Evolutionary conservation across 164 flowering plant species (phyloP), one percentile per base, ranked within the genome.

Genomic region (Sextonia rubra): DNA sequence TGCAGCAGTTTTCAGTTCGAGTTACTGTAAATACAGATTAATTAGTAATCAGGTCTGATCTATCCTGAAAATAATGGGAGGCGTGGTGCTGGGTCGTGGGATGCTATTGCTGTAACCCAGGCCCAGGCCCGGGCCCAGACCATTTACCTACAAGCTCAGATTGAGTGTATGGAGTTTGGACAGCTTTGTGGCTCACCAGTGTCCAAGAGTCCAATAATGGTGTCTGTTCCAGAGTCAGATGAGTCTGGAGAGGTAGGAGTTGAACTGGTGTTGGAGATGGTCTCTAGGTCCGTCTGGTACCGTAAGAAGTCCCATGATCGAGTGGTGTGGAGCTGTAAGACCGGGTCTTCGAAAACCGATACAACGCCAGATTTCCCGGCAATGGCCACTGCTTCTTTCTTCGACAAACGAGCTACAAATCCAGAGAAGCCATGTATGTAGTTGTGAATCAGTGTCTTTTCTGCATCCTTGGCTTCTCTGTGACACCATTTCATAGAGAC

Each of bases 231-330:
- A 1, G 6, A 4, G 3, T 66, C 20, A 0, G 66, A 24, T 1
- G 73, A 55, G 70, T 56, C 22, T 0, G 72, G 5, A 32, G 61
- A 2, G 4, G 63, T 22, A 27, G 61, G 44, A 44, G 15, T 55
- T 12, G 78, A 72, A 47, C 56, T 27, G 12, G 75, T 70, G 1
- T 44, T 64, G 4, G 80, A 69, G 72, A 81, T 79, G 0, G 74
- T 73, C 68, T 65, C 69, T 0, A 79, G 64, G 8, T 76, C 78
- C 1, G 78, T 80, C 73, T 82, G 86, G 60, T 76, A 77, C 69
- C 83, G 79, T 27, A 87, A 65, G 74, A 88, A 88, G 56, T 87
- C 90, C 90, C 89, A 85, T 1, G 90, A 87, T 11, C 83, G 86
- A 37, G 92, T 88, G 14, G 92, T 88, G 76, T 88, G 92, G 64